Base-by-base conservation (phyloP, 768 basidiomycete species). In the Cyclocybe aegerita region DNA sequence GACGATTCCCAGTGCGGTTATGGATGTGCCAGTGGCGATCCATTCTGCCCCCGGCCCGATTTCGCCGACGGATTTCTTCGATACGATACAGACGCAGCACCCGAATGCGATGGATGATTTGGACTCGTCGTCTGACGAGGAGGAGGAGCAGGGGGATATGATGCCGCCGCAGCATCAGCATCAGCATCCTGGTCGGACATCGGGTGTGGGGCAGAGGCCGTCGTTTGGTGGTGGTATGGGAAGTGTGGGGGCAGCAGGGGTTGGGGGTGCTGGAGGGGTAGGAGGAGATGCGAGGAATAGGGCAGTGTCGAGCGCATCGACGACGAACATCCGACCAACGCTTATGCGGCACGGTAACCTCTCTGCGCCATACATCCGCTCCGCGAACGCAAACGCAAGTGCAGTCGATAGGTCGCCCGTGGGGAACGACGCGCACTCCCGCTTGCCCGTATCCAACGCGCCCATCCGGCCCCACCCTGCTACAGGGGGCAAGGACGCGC, bases 21-120 rank as follows among this genome's bases (percentile, higher is more conserved):
- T 44, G 39, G 33, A 12, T 48, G 68, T 74, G 34, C 65, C 74
- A 23, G 70, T 75, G 32, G 68, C 73, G 4, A 71, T 85, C 12
- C 80, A 80, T 49, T 81, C 83, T 38, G 84, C 81, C 32, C 85
- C 86, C 10, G 79, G 77, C 10, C 82, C 85, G 2, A 74, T 82
- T 5, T 83, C 86, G 10, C 81, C 85, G 0, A 78, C 82, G 17
- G 81, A 81, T 30, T 90, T 90, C 74, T 90, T 90, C 64, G 87
- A 90, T 67, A 79, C 70, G 53, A 83, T 90, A 39, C 85, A 89
- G 57, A 70, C 77, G 11, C 82, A 86, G 39, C 23, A 23, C 23
- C 80, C 80, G 5, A 85, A 85, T 64, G 85, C 80, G 17, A 82
- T 90, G 81, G 85, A 88, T 57, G 88, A 85, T 54, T 68, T 86